Percentiles rank a stretch among this genome's conserved stretches.
phyloP scores from a whole-genome alignment of 148 eudicot species.

The Rheum nobile region DNA sequence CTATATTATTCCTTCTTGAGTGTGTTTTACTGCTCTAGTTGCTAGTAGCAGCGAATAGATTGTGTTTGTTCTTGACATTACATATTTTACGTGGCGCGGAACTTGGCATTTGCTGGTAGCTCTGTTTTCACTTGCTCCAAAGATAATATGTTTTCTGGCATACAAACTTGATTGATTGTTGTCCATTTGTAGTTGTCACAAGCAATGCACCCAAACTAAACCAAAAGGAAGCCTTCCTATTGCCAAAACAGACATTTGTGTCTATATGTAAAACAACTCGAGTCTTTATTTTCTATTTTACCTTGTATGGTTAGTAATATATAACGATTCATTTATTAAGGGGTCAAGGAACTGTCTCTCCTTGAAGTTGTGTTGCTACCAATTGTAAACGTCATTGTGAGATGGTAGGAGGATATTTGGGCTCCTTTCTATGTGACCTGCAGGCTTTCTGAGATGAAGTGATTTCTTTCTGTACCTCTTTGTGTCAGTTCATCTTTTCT shows the following conservation, averaged over 20 bases:
- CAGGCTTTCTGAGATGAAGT: not conserved
- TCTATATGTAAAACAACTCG: not conserved
- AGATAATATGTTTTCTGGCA: not conserved
- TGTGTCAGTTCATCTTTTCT: constrained; percentile 76
- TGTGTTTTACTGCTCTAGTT: not conserved
- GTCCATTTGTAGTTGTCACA: not conserved
- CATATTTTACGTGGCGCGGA: not conserved
- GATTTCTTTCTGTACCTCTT: constrained; percentile 12
- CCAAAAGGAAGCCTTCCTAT: not conserved
- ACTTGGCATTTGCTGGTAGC: not conserved
- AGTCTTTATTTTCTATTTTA: not conserved
- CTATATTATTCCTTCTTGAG: not conserved
- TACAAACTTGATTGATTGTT: not conserved
- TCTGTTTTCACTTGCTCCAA: not conserved
- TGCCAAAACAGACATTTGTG: not conserved
- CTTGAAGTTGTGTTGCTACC: not conserved
- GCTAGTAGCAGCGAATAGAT: not conserved
- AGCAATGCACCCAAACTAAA: not conserved
- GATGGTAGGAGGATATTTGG: not conserved
- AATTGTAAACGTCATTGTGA: not conserved
- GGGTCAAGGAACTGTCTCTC: not conserved
- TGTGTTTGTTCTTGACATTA: not conserved
- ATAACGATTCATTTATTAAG: not conserved
- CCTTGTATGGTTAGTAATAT: not conserved
- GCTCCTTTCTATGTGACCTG: not conserved